phyloP scores from a whole-genome alignment of 495 filamentous ascomycete genomes.

The Penicillium dipodomyicola region DNA sequence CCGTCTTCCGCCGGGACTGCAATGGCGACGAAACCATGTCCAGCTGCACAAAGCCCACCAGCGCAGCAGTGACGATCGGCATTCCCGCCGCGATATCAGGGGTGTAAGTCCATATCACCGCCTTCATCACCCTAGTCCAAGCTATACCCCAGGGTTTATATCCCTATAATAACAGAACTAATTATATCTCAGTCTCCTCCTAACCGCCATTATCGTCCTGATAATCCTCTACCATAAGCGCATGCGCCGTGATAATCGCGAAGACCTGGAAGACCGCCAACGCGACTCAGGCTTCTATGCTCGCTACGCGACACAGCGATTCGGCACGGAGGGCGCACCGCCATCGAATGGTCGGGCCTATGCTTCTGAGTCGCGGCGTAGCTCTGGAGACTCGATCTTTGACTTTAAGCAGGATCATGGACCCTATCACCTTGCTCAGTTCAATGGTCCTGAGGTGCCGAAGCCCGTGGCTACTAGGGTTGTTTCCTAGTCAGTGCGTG shows the following conservation, averaged over 20 bases:
- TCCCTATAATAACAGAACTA: background rate
- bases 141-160: too few relatives aligned
- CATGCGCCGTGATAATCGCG: constrained; percentile 7
- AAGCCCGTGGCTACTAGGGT: constrained; percentile 1
- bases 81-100: constrained; percentile 11
- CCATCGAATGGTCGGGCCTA: background rate
- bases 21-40: constrained; percentile 8
- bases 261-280: constrained; percentile 13
- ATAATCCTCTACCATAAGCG: constrained; percentile 13
- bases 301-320: constrained; percentile 8
- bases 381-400: constrained; percentile 8
- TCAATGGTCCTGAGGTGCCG: background rate
- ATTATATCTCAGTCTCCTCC: constrained; percentile 1
- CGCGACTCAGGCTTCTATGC: constrained; percentile 10
- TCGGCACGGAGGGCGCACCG: background rate
- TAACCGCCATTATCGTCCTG: constrained; percentile 11
- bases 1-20: constrained; percentile 5
- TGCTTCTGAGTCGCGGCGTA: constrained; percentile 8
- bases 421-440: constrained; percentile 9
- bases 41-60: constrained; percentile 16
- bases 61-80: constrained; percentile 7
- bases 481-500: background rate
- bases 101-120: constrained; percentile 6
- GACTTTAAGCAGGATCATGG: constrained; percentile 13
- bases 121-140: background rate